A percentile compares a stretch with the other conserved stretches of the same genome.
phyloP scores from a whole-genome alignment of 345 rosid species.

The Clausena lansium region DNA sequence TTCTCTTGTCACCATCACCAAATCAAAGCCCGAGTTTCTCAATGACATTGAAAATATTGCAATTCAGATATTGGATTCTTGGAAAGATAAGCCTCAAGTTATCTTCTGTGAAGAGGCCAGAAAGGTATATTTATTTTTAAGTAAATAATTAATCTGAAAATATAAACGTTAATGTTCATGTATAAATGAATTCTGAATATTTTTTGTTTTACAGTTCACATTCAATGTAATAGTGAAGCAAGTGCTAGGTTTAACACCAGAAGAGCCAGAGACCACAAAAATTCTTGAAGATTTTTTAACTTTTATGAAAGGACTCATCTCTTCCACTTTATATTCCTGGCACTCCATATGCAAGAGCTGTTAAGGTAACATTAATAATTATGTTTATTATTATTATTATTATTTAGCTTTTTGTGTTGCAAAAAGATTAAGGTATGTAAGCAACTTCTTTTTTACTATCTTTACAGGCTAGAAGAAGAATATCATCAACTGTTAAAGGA shows the following conservation, averaged over 20 bases:
- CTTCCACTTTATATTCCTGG: constrained; percentile 57
- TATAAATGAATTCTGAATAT: not conserved
- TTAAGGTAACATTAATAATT: constrained; percentile 34
- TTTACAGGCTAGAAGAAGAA: constrained; percentile 60
- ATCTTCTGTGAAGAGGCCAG: constrained; percentile 49
- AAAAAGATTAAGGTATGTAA: constrained; percentile 34
- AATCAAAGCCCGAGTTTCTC: constrained; percentile 49
- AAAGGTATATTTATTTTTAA: constrained; percentile 24
- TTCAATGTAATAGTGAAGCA: constrained; percentile 66
- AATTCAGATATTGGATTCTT: constrained; percentile 31
- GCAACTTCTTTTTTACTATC: constrained; percentile 28
- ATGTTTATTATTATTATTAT: not conserved
- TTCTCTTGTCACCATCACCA: constrained; percentile 37
- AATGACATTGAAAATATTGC: constrained; percentile 38
- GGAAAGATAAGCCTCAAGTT: constrained; percentile 40
- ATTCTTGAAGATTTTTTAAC: constrained; percentile 52
- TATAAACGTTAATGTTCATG: too few relatives aligned
- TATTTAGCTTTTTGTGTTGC: not conserved
- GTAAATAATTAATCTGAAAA: not conserved
- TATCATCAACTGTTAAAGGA: constrained; percentile 49
- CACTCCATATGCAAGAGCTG: constrained; percentile 61
- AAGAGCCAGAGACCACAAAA: constrained; percentile 37
- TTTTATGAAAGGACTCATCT: constrained; percentile 57
- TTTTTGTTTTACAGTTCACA: constrained; percentile 39
- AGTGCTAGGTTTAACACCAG: constrained; percentile 50